Conservation (phyloP, 2,329 filamentous ascomycete genomes). For the Phaeosphaeriaceae sp. region DNA sequence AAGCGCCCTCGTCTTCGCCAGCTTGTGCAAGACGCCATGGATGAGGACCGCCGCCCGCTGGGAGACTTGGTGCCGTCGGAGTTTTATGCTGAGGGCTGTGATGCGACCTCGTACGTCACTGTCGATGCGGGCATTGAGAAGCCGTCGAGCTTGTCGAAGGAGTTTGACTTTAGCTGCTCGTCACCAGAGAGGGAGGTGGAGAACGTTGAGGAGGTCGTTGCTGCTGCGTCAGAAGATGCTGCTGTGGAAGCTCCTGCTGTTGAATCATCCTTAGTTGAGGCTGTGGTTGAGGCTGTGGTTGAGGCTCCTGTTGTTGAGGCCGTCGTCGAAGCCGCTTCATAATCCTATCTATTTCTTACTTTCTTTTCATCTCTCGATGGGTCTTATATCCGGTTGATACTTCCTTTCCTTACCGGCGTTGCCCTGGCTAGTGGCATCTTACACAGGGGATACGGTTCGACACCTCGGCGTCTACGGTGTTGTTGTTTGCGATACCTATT, state of each 20-base stretch:
- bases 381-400: not conserved
- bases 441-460: not conserved
- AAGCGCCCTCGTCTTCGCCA: constrained; percentile 39
- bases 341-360: not conserved
- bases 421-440: not conserved
- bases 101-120: constrained; percentile 43
- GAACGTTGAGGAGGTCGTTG: not conserved
- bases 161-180: constrained; percentile 32
- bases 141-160: constrained; percentile 44
- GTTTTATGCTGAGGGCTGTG: constrained; percentile 49
- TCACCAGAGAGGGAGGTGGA: constrained; percentile 19
- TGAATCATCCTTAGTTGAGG: not conserved
- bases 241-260: not conserved
- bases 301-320: not conserved
- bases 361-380: not conserved
- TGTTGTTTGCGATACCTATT: not conserved
- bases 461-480: not conserved
- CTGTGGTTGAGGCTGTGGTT: not conserved
- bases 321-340: not conserved
- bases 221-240: not conserved
- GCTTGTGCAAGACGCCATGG: constrained; percentile 47
- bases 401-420: not conserved
- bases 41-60: constrained; percentile 49
- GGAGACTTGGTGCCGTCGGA: constrained; percentile 44
- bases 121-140: constrained; percentile 46